Evolutionary conservation across 768 basidiomycete genomes (phyloP).

Genomic region (Gymnopilus dilepis): DNA sequence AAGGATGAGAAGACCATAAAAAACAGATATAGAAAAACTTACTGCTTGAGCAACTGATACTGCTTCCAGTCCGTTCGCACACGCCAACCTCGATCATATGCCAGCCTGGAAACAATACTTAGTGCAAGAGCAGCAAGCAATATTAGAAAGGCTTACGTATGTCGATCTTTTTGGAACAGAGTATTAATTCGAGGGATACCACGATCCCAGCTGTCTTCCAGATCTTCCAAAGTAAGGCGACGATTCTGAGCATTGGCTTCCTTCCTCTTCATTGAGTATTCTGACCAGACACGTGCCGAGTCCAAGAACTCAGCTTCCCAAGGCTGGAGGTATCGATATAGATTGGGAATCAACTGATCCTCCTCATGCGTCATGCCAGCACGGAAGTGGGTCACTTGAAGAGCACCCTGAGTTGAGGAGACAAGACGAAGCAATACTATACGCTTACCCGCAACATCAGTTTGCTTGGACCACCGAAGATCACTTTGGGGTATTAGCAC

Average conservation of each 20-base stretch:
- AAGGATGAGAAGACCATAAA: background rate
- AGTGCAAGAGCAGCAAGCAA: background rate
- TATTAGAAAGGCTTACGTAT: conserved; percentile 60
- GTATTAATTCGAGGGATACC: conserved; percentile 99
- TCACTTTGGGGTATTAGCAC: conserved; percentile 98
- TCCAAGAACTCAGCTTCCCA: conserved; percentile 99
- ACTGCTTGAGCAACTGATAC: conserved; percentile 93
- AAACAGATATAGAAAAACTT: conserved; percentile 30
- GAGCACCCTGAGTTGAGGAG: background rate
- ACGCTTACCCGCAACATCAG: conserved; percentile 81
- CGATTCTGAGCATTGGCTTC: conserved; percentile 99
- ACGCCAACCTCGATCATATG: conserved; percentile 99
- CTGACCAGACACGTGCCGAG: conserved; percentile 98
- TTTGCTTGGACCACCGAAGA: conserved; percentile 97
- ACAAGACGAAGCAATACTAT: background rate
- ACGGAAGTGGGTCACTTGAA: conserved; percentile 93
- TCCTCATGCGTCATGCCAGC: conserved; percentile 98
- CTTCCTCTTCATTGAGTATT: conserved; percentile 99
- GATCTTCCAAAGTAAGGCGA: conserved; percentile 93
- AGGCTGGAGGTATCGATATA: conserved; percentile 96
- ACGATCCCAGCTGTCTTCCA: conserved; percentile 98
- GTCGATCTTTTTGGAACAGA: conserved; percentile 97
- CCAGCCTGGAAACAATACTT: conserved; percentile 57
- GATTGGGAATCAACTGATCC: conserved; percentile 93
- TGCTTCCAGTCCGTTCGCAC: conserved; percentile 98